Percentiles rank a stretch among this genome's conserved stretches.
These are phyloP conservation scores for Tolypocladium paradoxum DNA, from an alignment of 2,329 filamentous ascomycete species.

Conservation along the genomic window DNA sequence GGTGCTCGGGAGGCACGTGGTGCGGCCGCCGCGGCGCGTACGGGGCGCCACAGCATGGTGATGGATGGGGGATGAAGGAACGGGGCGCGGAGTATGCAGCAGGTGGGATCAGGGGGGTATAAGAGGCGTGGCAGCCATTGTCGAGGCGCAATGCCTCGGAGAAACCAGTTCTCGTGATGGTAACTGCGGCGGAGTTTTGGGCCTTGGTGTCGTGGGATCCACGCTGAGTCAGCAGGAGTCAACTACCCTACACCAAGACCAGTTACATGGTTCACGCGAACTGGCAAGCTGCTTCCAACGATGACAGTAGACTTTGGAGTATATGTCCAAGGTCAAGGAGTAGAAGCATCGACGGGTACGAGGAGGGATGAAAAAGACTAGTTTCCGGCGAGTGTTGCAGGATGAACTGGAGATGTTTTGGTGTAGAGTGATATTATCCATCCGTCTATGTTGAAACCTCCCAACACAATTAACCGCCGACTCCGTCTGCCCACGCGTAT, in stretches of 20 bases:
- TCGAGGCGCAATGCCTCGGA: conserved; percentile 18
- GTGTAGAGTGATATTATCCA: background rate
- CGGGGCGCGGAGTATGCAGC: background rate
- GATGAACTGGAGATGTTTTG: too few relatives aligned
- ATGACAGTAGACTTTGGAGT: too few relatives aligned
- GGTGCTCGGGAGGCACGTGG: background rate
- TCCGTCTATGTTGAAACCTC: background rate
- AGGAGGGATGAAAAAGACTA: too few relatives aligned
- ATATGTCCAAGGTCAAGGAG: too few relatives aligned
- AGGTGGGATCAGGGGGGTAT: conserved; percentile 5
- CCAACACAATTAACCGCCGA: background rate
- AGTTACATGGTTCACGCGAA: too few relatives aligned
- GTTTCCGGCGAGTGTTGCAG: too few relatives aligned
- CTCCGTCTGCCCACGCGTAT: background rate
- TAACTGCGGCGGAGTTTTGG: conserved; percentile 38
- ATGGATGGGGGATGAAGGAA: background rate
- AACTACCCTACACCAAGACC: too few relatives aligned
- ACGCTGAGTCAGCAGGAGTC: background rate
- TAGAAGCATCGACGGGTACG: too few relatives aligned
- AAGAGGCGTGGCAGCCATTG: conserved; percentile 16
- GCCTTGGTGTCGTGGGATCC: conserved; percentile 5
- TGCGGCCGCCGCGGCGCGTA: background rate
- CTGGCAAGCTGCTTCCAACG: too few relatives aligned
- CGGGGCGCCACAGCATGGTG: background rate
- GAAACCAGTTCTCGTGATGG: conserved; percentile 26